Evolutionary conservation across 345 rosid species (phyloP).

Genomic region (Cardamine chenopodiifolia): DNA sequence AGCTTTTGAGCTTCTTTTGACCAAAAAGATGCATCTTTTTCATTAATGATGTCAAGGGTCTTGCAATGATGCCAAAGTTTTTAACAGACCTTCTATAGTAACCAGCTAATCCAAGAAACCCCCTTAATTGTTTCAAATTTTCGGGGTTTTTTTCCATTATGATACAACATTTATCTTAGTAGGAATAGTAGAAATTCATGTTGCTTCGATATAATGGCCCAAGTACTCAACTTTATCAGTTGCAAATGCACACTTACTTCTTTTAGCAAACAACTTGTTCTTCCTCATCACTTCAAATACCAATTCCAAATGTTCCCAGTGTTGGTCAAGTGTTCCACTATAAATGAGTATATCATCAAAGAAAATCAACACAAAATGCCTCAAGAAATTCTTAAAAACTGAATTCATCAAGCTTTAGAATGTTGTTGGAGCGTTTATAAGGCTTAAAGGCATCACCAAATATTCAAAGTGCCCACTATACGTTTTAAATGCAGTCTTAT

Average conservation of each 20-base stretch:
- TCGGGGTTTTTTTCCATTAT: background rate
- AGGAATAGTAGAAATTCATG: background rate
- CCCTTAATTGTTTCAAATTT: background rate
- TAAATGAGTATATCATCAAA: background rate
- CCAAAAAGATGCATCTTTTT: background rate
- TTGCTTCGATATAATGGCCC: background rate
- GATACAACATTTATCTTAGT: background rate
- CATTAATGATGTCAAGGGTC: background rate
- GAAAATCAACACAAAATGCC: background rate
- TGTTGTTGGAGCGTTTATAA: too few species aligned
- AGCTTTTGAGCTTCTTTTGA: background rate
- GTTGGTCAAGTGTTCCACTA: background rate
- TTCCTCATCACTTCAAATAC: too few species aligned
- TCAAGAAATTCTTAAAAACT: fast-evolving
- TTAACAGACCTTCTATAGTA: background rate
- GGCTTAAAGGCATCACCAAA: too few species aligned
- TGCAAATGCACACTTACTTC: background rate
- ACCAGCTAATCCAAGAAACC: background rate
- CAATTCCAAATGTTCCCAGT: too few species aligned
- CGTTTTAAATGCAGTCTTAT: too few species aligned
- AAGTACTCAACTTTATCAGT: background rate
- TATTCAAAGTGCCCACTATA: too few species aligned
- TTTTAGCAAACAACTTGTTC: too few species aligned
- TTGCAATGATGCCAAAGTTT: background rate
- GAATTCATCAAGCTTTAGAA: background rate